Percentiles rank a stretch among this genome's conserved stretches.
Conservation (phyloP, 2,329 filamentous ascomycete species). For the Pseudocercospora musae region DNA sequence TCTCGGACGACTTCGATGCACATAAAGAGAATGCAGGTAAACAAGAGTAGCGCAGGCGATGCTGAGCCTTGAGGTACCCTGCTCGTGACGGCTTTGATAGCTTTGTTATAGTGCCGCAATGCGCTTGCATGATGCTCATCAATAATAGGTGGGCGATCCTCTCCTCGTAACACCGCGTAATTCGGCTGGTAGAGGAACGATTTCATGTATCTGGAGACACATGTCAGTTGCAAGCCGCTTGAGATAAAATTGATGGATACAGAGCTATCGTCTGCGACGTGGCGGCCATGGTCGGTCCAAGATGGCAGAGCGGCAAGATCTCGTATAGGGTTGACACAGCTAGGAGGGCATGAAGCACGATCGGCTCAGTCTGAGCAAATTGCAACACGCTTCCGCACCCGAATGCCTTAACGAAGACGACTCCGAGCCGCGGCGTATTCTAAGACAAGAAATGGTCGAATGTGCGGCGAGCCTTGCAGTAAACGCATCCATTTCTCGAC, state of each 20-base stretch:
- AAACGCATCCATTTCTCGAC: background rate
- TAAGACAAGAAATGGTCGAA: slow-evolving; percentile 25
- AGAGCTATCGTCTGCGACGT: background rate
- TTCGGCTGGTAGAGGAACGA: slow-evolving; percentile 8
- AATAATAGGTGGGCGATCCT: slow-evolving; percentile 5
- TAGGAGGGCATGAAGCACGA: slow-evolving; percentile 20
- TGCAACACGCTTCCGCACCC: slow-evolving; percentile 30
- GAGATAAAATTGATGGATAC: background rate
- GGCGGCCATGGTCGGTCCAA: background rate
- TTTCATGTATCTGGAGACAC: slow-evolving; percentile 8
- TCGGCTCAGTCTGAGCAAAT: slow-evolving; percentile 25
- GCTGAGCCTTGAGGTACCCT: slow-evolving; percentile 13
- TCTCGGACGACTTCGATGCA: slow-evolving; percentile 30
- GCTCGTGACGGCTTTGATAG: slow-evolving; percentile 19
- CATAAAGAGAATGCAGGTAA: slow-evolving; percentile 30
- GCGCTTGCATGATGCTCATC: slow-evolving; percentile 18
- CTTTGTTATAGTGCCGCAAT: slow-evolving; percentile 27
- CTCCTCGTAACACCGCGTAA: slow-evolving; percentile 1
- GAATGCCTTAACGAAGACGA: slow-evolving; percentile 23
- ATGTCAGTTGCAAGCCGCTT: background rate
- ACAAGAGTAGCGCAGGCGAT: slow-evolving; percentile 21
- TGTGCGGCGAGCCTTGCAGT: slow-evolving; percentile 39
- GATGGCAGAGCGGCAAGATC: background rate
- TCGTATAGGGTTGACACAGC: slow-evolving; percentile 26
- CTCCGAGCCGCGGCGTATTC: slow-evolving; percentile 24